These are phyloP conservation scores for Phialemonium atrogriseum DNA, from an alignment of 2,329 filamentous ascomycete genomes.

Conservation along the genomic window DNA sequence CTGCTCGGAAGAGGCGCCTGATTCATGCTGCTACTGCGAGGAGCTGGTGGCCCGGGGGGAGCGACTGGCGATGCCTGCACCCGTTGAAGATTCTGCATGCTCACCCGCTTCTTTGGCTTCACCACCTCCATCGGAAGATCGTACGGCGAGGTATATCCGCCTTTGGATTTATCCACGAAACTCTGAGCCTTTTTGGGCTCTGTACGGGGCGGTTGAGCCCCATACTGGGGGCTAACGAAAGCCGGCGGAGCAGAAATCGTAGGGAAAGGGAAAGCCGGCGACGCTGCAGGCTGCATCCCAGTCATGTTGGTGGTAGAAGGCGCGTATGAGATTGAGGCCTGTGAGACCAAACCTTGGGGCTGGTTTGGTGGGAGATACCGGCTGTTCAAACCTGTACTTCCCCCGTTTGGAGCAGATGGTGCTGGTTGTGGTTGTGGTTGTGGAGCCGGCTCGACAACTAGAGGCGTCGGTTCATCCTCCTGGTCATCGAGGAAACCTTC, in stretches of 20 bases:
- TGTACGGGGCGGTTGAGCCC: constrained; percentile 28
- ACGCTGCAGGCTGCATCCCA: constrained; percentile 16
- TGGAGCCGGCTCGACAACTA: constrained; percentile 16
- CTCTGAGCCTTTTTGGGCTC: constrained; percentile 60
- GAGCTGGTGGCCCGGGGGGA: constrained; percentile 42
- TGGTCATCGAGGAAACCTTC: constrained; percentile 77
- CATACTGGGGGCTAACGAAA: constrained; percentile 26
- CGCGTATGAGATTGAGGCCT: constrained; percentile 15
- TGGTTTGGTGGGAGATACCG: constrained; percentile 23
- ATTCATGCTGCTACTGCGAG: constrained; percentile 35
- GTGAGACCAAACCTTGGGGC: constrained; percentile 15
- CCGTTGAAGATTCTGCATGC: constrained; percentile 46
- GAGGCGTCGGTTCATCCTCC: constrained; percentile 27
- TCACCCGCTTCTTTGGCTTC: constrained; percentile 58
- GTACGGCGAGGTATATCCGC: constrained; percentile 88
- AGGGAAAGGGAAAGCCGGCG: constrained; percentile 15
- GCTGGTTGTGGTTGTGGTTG: constrained; percentile 10
- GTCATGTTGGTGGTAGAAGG: constrained; percentile 12
- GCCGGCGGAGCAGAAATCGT: constrained; percentile 18
- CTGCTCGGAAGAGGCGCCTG: constrained; percentile 13
- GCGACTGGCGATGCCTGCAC: constrained; percentile 31
- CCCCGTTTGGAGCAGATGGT: constrained; percentile 1
- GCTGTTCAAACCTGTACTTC: constrained; percentile 22
- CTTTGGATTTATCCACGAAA: constrained; percentile 84
- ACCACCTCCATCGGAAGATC: constrained; percentile 87